Conservation (phyloP, 2,329 filamentous ascomycete species). For the Amphichorda felina region DNA sequence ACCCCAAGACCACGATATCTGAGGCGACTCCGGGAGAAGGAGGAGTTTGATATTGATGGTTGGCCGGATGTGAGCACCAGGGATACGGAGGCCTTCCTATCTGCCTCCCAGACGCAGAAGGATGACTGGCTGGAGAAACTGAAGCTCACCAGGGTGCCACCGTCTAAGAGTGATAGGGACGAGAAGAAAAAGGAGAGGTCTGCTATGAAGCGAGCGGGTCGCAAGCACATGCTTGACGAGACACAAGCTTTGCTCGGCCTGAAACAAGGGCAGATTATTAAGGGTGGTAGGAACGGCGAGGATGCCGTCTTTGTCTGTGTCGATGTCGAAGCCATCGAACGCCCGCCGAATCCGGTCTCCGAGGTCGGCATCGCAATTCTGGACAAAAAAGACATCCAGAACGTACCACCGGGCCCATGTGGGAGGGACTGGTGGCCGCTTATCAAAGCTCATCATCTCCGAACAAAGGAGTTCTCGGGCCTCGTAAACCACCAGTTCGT, state of each 20-base stretch:
- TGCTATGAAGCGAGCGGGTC: constrained; percentile 34
- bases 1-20: constrained; percentile 58
- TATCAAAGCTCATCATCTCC: constrained; percentile 64
- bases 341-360: constrained; percentile 53
- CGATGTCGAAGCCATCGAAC: constrained; percentile 76
- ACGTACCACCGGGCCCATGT: constrained; percentile 43
- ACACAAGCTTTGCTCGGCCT: constrained; percentile 63
- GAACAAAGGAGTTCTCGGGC: constrained; percentile 56
- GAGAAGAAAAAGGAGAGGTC: constrained; percentile 18
- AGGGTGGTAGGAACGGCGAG: neutral
- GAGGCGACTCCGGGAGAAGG: constrained; percentile 32
- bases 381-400: constrained; percentile 49
- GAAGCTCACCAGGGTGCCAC: constrained; percentile 9
- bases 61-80: constrained; percentile 22
- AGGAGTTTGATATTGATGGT: constrained; percentile 15
- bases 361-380: constrained; percentile 79
- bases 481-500: constrained; percentile 59
- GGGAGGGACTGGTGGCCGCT: constrained; percentile 55
- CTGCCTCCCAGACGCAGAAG: constrained; percentile 9
- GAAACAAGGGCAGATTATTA: neutral
- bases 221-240: constrained; percentile 46
- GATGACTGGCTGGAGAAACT: constrained; percentile 2
- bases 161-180: neutral
- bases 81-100: constrained; percentile 18
- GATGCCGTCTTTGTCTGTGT: constrained; percentile 57